These are phyloP conservation scores for Trichophyton rubrum DNA, from an alignment of 2,329 filamentous ascomycete genomes.

Conservation along the genomic window DNA sequence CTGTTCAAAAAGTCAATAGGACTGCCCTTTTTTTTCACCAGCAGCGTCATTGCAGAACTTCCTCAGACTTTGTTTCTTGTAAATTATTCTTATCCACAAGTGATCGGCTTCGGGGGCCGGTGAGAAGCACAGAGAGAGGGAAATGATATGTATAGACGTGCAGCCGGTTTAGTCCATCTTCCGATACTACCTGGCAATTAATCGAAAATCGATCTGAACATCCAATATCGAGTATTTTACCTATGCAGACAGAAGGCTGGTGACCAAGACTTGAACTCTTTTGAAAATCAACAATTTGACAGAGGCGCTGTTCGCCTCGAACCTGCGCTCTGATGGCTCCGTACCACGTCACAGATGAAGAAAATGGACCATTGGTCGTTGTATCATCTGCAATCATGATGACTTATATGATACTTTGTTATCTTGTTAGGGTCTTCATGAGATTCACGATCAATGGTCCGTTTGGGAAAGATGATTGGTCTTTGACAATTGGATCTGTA, in stretches of 20 bases:
- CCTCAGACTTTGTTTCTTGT: background rate
- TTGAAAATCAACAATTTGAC: background rate
- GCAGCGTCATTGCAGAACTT: background rate
- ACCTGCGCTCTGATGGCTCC: background rate
- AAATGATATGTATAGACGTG: background rate
- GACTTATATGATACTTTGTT: constrained; percentile 13
- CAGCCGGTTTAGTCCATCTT: background rate
- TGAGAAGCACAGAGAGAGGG: background rate
- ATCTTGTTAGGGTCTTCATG: constrained; percentile 10
- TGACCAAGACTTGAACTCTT: background rate
- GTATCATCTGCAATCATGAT: constrained; percentile 11
- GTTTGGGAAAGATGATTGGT: constrained; percentile 12
- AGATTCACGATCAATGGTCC: constrained; percentile 14
- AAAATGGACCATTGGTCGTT: constrained; percentile 12
- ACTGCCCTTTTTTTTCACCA: background rate
- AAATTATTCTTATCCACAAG: background rate
- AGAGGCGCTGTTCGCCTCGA: background rate
- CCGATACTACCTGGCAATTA: background rate
- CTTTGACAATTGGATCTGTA: constrained; percentile 12
- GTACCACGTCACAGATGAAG: constrained; percentile 12
- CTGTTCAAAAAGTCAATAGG: background rate
- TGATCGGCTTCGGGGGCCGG: background rate
- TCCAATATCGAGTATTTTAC: background rate
- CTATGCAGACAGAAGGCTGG: background rate
- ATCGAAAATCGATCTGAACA: background rate